Evolutionary conservation across 192 early-diverging fungal species (phyloP).

Genomic region (Jimgerdemannia flammicorona): DNA sequence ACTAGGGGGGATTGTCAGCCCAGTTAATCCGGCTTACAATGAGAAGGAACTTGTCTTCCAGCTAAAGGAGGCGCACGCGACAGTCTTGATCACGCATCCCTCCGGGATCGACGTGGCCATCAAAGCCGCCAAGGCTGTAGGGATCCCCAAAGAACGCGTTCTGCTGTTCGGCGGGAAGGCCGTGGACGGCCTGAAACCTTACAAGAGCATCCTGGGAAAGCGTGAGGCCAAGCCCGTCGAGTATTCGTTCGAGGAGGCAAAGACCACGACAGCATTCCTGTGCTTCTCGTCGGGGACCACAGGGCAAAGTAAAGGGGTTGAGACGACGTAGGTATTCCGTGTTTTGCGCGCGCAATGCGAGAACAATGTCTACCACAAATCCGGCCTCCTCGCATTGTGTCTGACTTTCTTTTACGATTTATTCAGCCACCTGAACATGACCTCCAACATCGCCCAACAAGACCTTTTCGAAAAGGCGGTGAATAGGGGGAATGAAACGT

Average conservation of each 20-base stretch:
- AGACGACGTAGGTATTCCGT: constrained; percentile 22
- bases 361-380: not conserved
- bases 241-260: constrained; percentile 21
- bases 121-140: constrained; percentile 10
- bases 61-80: constrained; percentile 64
- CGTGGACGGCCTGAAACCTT: constrained; percentile 19
- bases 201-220: constrained; percentile 9
- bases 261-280: constrained; percentile 18
- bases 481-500: constrained; percentile 7
- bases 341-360: not conserved
- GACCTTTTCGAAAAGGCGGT: not conserved
- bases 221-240: constrained; percentile 13
- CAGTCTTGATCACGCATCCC: constrained; percentile 53
- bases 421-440: constrained; percentile 27
- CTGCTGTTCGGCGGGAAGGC: constrained; percentile 25
- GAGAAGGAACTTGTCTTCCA: constrained; percentile 72
- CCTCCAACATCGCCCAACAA: constrained; percentile 22
- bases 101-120: constrained; percentile 22
- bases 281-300: constrained; percentile 35
- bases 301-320: constrained; percentile 31
- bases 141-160: constrained; percentile 13
- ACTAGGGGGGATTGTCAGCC: constrained; percentile 62
- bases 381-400: not conserved
- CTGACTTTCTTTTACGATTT: not conserved
- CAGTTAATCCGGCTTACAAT: constrained; percentile 81